Base-by-base conservation (phyloP, 371 early-diverging fungal genomes). In the Globomyces sp. region DNA sequence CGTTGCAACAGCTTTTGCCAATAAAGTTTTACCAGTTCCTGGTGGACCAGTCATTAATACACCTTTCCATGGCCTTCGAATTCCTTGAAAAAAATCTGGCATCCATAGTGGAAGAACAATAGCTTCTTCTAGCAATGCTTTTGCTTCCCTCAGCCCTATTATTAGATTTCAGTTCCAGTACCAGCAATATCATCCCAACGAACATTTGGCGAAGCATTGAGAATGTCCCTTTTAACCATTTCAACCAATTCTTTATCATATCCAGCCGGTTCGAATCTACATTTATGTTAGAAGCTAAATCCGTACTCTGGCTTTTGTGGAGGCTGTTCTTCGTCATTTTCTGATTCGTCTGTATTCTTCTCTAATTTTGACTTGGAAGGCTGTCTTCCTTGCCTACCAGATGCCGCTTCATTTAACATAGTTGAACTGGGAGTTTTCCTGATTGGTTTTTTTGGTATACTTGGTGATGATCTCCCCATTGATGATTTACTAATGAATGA, bases 21-120 rank as follows among this genome's bases (percentile, higher is more conserved):
- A 79, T 52, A 90, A 67, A 10, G 88, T 83, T 72, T 89, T 85
- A 37, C 89, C 84, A 0, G 89, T 83, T 58, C 87, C 86, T n/a
- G 89, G 89, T 9, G 85, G 85, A 3, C 90, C 90, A 48, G 84
- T 77, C 77, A 90, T 79, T 36, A 88, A 72, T 45, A 90, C 88
- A 13, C 88, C 88, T 63, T 83, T 79, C 74, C 88, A 88, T 34
- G 90, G 90, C 37, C 85, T 43, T 48, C 85, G 68, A 48, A 84
- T 84, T 8, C 84, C 85, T 67, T 82, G 74, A 67, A 85, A 85
- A 69, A 68, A 85, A 52, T 85, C 80, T 34, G 85, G 85, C 83
- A 85, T 85, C 83, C 80, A 80, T 13, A 83, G 61, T 1, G 85
- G 85, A 6, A 85, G 66, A 1, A 85, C 85, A 55, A 85, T 78